phyloP scores from a whole-genome alignment of 345 rosid genomes.

The Geranium brycei region DNA sequence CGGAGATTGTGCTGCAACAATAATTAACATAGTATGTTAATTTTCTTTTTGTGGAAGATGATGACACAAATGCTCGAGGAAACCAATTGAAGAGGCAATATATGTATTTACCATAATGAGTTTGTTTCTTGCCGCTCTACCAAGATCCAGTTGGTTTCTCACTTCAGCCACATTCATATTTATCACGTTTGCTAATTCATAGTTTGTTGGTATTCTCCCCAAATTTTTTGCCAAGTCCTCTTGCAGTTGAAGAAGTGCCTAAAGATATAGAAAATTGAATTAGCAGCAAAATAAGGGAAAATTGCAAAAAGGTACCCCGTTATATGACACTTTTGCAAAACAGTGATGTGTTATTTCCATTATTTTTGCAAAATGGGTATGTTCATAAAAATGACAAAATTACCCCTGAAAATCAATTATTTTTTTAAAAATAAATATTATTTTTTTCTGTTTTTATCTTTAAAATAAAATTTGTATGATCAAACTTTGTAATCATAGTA shows the following conservation, averaged over 20 bases:
- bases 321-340: too few relatives aligned
- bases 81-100: not conserved
- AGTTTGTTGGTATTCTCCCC: conserved; percentile 57
- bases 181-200: conserved; percentile 50
- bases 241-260: conserved; percentile 58
- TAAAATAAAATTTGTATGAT: too few relatives aligned
- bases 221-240: conserved; percentile 31
- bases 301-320: too few relatives aligned
- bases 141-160: conserved; percentile 43
- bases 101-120: conserved; percentile 55
- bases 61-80: not conserved
- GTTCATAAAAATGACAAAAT: too few relatives aligned
- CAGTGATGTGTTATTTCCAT: too few relatives aligned
- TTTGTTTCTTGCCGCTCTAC: conserved; percentile 82
- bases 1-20: conserved; percentile 90
- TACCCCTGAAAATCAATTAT: too few relatives aligned
- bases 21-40: not conserved
- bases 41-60: not conserved
- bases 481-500: too few relatives aligned
- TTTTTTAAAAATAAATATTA: too few relatives aligned
- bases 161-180: conserved; percentile 35
- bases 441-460: too few relatives aligned
- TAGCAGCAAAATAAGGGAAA: conserved; percentile 12
- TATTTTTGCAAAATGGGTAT: too few relatives aligned
- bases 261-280: conserved; percentile 4